phyloP scores from a whole-genome alignment of 768 basidiomycete species.

The Gloeophyllum trabeum region DNA sequence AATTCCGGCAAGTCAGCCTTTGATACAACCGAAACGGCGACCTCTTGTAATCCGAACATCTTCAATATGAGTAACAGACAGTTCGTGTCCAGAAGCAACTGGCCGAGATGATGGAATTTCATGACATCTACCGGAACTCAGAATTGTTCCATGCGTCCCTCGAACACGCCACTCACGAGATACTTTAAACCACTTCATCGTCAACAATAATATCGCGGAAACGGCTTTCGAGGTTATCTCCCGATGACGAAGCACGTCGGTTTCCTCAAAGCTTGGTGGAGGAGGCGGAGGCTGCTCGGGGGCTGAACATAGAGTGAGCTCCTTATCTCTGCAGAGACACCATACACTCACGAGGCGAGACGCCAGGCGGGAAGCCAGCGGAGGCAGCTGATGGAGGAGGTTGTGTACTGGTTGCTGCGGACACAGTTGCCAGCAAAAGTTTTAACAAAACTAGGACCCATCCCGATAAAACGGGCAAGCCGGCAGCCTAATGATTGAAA shows the following conservation, averaged over 20 bases:
- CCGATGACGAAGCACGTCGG: slow-evolving; percentile 88
- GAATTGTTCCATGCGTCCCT: not conserved
- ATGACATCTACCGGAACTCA: slow-evolving; percentile 62
- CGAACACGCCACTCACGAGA: slow-evolving; percentile 63
- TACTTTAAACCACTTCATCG: slow-evolving; percentile 97
- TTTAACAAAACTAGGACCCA: slow-evolving; percentile 94
- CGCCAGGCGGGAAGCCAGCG: slow-evolving; percentile 61
- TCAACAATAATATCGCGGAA: slow-evolving; percentile 83
- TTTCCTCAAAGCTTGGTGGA: slow-evolving; percentile 78
- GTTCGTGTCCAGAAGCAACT: slow-evolving; percentile 89
- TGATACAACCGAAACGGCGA: slow-evolving; percentile 71
- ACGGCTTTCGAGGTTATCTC: slow-evolving; percentile 97
- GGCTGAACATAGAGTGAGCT: slow-evolving; percentile 21
- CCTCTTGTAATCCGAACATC: slow-evolving; percentile 97
- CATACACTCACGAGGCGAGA: slow-evolving; percentile 26
- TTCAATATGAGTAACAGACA: slow-evolving; percentile 88
- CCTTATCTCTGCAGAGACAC: not conserved
- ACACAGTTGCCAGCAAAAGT: slow-evolving; percentile 85
- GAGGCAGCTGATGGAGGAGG: slow-evolving; percentile 58
- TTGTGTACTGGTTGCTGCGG: slow-evolving; percentile 58
- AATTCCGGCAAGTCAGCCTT: slow-evolving; percentile 82
- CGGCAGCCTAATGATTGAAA: slow-evolving; percentile 47
- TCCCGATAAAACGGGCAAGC: slow-evolving; percentile 74
- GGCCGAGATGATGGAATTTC: slow-evolving; percentile 98
- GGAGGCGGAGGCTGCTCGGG: slow-evolving; percentile 52